A percentile compares a stretch with the other conserved stretches of the same genome.
phyloP scores from a whole-genome alignment of 2,329 filamentous ascomycete genomes.

The Nakataea oryzae region DNA sequence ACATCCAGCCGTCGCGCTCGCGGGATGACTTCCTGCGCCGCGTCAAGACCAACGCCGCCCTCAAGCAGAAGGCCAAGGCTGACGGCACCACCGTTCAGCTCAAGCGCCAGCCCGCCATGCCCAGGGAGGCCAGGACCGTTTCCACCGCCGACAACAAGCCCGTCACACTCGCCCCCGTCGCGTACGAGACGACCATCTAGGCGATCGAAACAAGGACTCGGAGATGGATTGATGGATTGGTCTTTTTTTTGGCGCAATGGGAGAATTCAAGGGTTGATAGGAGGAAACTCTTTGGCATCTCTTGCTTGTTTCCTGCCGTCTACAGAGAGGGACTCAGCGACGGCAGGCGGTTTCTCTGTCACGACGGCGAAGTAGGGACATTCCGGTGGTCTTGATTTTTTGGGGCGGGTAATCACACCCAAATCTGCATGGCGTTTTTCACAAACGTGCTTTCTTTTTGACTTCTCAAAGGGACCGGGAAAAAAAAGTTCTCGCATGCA shows the following conservation, averaged over 20 bases:
- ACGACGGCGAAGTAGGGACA: not conserved
- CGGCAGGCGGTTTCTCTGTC: not conserved
- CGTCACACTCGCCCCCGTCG: slow-evolving; percentile 29
- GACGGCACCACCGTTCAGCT: slow-evolving; percentile 80
- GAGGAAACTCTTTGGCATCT: not conserved
- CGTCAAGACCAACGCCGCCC: slow-evolving; percentile 91
- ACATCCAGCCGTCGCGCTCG: slow-evolving; percentile 88
- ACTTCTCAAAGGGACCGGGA: not conserved
- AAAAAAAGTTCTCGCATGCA: not conserved
- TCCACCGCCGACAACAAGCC: slow-evolving; percentile 17
- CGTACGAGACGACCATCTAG: slow-evolving; percentile 99
- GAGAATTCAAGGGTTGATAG: not conserved
- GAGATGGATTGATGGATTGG: not conserved
- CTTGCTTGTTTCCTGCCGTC: not conserved
- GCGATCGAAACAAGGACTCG: not conserved
- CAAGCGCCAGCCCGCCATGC: slow-evolving; percentile 78
- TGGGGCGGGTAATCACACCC: not conserved
- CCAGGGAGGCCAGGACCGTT: slow-evolving; percentile 63
- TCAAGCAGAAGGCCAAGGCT: slow-evolving; percentile 87
- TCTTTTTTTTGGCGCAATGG: not conserved
- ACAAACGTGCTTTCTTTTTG: not conserved
- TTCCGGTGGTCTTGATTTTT: not conserved
- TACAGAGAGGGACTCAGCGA: not conserved
- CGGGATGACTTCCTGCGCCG: slow-evolving; percentile 93
- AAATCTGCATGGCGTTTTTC: not conserved